Evolutionary conservation across 148 eudicot genomes (phyloP), one percentile per base, ranked within the genome.

Genomic region (Agrostemma githago): DNA sequence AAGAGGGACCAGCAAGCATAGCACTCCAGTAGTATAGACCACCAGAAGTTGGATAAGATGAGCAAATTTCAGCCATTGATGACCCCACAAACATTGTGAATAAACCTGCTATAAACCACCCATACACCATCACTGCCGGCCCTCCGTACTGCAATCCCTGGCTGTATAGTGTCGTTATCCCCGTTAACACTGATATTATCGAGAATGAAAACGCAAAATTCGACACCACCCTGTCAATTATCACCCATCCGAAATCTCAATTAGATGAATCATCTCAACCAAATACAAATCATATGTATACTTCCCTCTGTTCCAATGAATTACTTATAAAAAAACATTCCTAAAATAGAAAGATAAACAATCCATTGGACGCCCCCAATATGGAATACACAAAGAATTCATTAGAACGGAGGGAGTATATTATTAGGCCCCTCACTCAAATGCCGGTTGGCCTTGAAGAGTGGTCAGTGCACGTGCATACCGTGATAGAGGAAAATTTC

Each of bases 11-110:
- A 82, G 96, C 97, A 84, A 92, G 93, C 84, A 67, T 92, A 65
- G 97, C 97, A 86, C 96, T 92, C 97, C 97, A 92, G 54, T 92
- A 92, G 68, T 92, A 90, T 41, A 92, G 92, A 1, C 97, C 97
- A 68, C 93, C 97, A 84, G 97, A 92, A 69, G 93, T 92, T 5
- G 97, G 97, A 56, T 87, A 92, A 63, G 97, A 84, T 9, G 97
- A 92, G 58, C 97, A 92, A 63, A 92, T 92, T 82, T 92, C 97
- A 76, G 97, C 97, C 97, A 90, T 92, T 12, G 97, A 90, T 76
- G 83, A 76, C 4, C 97, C 96, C 64, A 90, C 93, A 80, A 83
- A 73, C 97, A 92, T 80, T n/a, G 96, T 90, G 75, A 92, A 90
- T 26, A 34, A 53, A 62, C 97, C 95, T 58, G 96, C 89, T 46